Conservation (phyloP, 352 stramenopile genomes). For the Peronospora tabacina region DNA sequence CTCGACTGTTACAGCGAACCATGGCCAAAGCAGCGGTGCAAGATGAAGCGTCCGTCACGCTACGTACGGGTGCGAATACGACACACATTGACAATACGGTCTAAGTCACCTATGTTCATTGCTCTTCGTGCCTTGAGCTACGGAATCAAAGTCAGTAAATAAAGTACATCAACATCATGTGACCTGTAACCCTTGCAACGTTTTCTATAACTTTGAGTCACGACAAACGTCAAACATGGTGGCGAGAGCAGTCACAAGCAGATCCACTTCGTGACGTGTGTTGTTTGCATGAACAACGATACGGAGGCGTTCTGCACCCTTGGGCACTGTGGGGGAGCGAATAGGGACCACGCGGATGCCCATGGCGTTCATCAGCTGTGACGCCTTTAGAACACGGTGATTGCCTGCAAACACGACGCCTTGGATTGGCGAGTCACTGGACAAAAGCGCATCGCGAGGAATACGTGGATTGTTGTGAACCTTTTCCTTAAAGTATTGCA, state of each 20-base stretch:
- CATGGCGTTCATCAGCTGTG: conserved; percentile 42
- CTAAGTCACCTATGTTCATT: conserved; percentile 20
- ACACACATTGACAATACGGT: conserved; percentile 60
- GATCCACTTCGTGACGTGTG: conserved; percentile 74
- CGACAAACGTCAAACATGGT: conserved; percentile 33
- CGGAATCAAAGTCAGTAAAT: conserved; percentile 18
- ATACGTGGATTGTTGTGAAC: conserved; percentile 36
- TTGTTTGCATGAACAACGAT: conserved; percentile 96
- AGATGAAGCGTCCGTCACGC: conserved; percentile 48
- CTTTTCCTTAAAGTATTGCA: conserved; percentile 74
- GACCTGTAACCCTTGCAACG: background rate
- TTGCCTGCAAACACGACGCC: conserved; percentile 91
- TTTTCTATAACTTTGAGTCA: conserved; percentile 31
- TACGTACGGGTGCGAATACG: conserved; percentile 45
- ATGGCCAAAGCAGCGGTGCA: conserved; percentile 66
- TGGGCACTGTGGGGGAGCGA: conserved; percentile 91
- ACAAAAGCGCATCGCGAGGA: conserved; percentile 39
- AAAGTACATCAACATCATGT: conserved; percentile 9
- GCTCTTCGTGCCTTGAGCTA: conserved; percentile 1
- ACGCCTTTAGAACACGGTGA: conserved; percentile 73
- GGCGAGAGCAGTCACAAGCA: conserved; percentile 45
- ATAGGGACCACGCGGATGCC: conserved; percentile 93
- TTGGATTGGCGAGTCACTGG: conserved; percentile 89
- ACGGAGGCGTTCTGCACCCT: conserved; percentile 90
- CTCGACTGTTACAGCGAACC: conserved; percentile 56